These are phyloP conservation scores for Trifolium pratense DNA, from an alignment of 306 rosid species.

Conservation along the genomic window DNA sequence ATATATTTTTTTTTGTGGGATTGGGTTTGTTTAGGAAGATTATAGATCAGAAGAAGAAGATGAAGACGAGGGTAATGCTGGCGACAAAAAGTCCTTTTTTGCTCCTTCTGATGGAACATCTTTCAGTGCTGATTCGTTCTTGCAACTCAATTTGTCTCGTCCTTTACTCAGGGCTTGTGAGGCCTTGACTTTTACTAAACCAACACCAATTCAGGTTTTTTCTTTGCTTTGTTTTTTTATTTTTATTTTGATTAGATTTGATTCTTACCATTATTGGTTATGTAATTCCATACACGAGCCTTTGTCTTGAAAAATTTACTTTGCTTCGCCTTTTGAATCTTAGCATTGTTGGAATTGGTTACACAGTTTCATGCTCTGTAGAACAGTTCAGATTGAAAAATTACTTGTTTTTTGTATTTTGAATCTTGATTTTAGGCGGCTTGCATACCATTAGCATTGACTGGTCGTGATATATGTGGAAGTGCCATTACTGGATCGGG, in stretches of 20 bases:
- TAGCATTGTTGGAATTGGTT: slow-evolving; percentile 5
- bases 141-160: slow-evolving; percentile 90
- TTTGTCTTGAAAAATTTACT: neutral
- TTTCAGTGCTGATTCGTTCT: slow-evolving; percentile 89
- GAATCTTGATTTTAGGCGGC: slow-evolving; percentile 67
- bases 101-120: slow-evolving; percentile 81
- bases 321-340: neutral
- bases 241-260: neutral
- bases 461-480: slow-evolving; percentile 95
- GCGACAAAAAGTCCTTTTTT: slow-evolving; percentile 62
- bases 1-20: neutral
- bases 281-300: neutral
- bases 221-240: neutral
- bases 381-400: neutral
- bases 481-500: slow-evolving; percentile 99
- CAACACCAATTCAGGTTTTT: slow-evolving; percentile 98
- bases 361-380: slow-evolving; percentile 11
- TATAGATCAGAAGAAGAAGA: slow-evolving; percentile 73
- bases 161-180: slow-evolving; percentile 95
- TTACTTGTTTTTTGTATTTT: slow-evolving; percentile 36
- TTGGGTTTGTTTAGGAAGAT: slow-evolving; percentile 65
- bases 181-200: slow-evolving; percentile 81
- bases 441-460: slow-evolving; percentile 77
- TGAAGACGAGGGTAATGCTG: slow-evolving; percentile 54
- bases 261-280: slow-evolving; percentile 8